Conservation (phyloP, 2,329 filamentous ascomycete genomes). For the Colletotrichum sp. region DNA sequence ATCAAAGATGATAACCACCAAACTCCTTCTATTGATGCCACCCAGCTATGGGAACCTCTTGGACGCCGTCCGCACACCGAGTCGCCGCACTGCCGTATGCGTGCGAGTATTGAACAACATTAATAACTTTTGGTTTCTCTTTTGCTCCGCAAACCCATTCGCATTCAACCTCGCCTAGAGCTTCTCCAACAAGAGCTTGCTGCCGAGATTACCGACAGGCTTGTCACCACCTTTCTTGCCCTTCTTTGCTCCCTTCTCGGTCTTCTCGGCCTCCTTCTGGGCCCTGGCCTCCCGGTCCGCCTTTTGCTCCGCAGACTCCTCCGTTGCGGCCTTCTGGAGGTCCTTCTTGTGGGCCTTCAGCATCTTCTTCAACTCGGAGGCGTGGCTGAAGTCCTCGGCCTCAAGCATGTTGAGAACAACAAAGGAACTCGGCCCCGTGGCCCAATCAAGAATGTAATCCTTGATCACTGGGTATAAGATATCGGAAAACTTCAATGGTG, state of each 20-base stretch:
- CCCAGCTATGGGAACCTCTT: conserved; percentile 1
- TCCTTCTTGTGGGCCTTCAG: conserved; percentile 76
- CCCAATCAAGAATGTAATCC: conserved; percentile 79
- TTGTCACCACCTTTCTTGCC: conserved; percentile 45
- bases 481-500: conserved; percentile 80
- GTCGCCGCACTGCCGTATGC: background rate
- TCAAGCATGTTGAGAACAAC: conserved; percentile 84
- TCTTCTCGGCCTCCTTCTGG: conserved; percentile 42
- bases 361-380: conserved; percentile 69
- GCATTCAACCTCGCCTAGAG: conserved; percentile 35
- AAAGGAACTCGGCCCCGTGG: conserved; percentile 84
- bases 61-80: conserved; percentile 9
- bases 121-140: conserved; percentile 14
- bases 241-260: conserved; percentile 44
- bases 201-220: conserved; percentile 65
- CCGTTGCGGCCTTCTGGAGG: conserved; percentile 70
- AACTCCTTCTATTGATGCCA: conserved; percentile 8
- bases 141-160: conserved; percentile 7
- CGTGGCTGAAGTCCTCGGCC: conserved; percentile 70
- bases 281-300: conserved; percentile 54
- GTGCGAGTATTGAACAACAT: conserved; percentile 16
- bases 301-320: conserved; percentile 60
- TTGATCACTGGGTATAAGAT: conserved; percentile 84
- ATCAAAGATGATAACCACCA: background rate
- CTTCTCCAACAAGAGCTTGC: conserved; percentile 65